phyloP scores from a whole-genome alignment of 495 filamentous ascomycete species.

The Pseudevernia furfuracea region DNA sequence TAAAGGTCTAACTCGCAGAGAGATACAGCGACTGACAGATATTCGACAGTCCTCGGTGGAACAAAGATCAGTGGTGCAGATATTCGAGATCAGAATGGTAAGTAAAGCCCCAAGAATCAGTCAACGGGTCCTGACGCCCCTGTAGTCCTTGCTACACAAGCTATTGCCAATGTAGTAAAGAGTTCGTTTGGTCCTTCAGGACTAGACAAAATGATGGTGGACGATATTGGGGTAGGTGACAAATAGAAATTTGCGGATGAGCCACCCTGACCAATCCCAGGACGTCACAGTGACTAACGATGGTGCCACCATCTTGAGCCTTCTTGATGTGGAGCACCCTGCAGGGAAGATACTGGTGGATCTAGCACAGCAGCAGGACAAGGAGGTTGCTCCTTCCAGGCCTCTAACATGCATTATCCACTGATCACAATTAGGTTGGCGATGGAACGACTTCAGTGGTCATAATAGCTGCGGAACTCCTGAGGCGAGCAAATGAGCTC shows the following conservation, averaged over 20 bases:
- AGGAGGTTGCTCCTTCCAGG: conserved; percentile 52
- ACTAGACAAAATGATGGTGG: conserved; percentile 99
- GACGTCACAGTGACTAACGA: conserved; percentile 99
- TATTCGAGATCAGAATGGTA: conserved; percentile 93
- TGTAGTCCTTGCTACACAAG: conserved; percentile 85
- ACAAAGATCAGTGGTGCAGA: conserved; percentile 69
- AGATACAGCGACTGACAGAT: background rate
- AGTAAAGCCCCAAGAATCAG: conserved; percentile 39
- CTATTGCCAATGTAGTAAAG: conserved; percentile 97
- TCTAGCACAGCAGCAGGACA: conserved; percentile 96
- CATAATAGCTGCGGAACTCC: conserved; percentile 90
- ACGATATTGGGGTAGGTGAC: conserved; percentile 81
- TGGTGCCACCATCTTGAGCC: conserved; percentile 88
- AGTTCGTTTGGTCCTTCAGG: conserved; percentile 96
- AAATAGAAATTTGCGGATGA: conserved; percentile 15
- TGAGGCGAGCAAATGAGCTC: conserved; percentile 90
- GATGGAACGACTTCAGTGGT: conserved; percentile 98
- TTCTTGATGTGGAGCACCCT: conserved; percentile 95
- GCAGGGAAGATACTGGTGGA: conserved; percentile 98
- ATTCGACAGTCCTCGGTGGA: conserved; percentile 20
- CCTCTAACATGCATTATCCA: conserved; percentile 1
- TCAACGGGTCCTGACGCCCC: conserved; percentile 20
- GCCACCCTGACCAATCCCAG: conserved; percentile 40
- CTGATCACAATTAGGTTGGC: conserved; percentile 53
- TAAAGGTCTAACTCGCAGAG: background rate